Base-by-base conservation (phyloP, 371 early-diverging fungal species). In the Gilbertella persicaria region DNA sequence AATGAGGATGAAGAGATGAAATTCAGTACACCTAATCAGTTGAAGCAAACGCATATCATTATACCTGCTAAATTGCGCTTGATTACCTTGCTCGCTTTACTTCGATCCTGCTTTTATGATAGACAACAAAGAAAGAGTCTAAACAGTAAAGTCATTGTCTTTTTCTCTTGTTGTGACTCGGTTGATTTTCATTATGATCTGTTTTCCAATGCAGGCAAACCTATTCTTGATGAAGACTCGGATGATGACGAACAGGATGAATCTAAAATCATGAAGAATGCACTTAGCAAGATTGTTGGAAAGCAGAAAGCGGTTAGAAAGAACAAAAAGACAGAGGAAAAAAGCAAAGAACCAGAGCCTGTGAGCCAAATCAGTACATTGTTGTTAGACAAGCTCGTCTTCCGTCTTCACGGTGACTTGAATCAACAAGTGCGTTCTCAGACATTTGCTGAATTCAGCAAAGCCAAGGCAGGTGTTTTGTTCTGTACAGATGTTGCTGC, bases 401-500 rank as follows among this genome's bases (percentile, higher is more conserved):
- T 82, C 73, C 82, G 90, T 47, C 83, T 98, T 13, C 98, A 98
- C 65, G 98, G 97, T 30, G 87, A 89, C 53, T 70, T 96, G 64
- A 79, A 87, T 16, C 96, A 95, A 61, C 70, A 75, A 23, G 68
- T 80, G 8, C 90, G 98, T 29, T 84, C 85, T 2, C 78, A 82
- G 26, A 85, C 91, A 2, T 95, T 85, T 69, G 59, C 73, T 13
- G 80, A 79, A 50, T 98, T 95, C 65, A 78, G 83, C 35, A 73
- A 79, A 46, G 58, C 79, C 0, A 65, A 82, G 9, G 59, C 79
- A n/a, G 84, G 82, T 16, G 79, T 98, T 29, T 69, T 99, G 24
- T 79, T 99, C 56, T 94, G 95, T 65, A 99, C 99, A 0, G 99
- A 99, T 74, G 95, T 99, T 8, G 97, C 97, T 9, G 96, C 99